Base-by-base conservation (phyloP, 441 rosid species). In the Erodium moschatum region DNA sequence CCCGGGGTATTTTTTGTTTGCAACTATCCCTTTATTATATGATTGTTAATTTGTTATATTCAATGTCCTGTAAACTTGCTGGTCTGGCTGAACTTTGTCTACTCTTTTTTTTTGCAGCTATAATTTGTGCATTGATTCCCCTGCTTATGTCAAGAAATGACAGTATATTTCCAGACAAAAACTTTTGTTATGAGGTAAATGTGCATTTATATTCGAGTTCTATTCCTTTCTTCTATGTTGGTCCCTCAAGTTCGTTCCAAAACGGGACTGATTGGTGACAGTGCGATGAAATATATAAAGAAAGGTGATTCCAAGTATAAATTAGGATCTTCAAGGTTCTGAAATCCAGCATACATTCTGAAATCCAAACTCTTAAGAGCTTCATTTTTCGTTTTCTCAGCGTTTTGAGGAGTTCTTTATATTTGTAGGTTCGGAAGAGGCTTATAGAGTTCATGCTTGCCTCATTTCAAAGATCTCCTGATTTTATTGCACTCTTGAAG, bases 381-480 rank as follows among this genome's bases (percentile, higher is more conserved):
- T 38, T 38, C 44, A 0, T 38, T 21, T 56, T 15, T 56, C 29
- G 31, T 60, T 19, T 61, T 61, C 35, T 61, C 24, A 6, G 65
- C 11, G n/a, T 70, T 63, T 33, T 70, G 6, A 68, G 18, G 19
- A 68, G 12, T 54, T 44, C 19, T 21, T 66, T 70, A 61, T 72
- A 29, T 75, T 44, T 78, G 78, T 78, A 89, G 98, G 84, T 89
- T 67, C 88, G 87, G 42, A 85, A 79, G 81, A 86, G 96, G 80
- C 85, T 94, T 66, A 76, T 91, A 62, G 96, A 89, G 72, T 94
- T 91, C 68, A 85, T 89, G 84, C 86, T 94, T 81, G 85, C 96
- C 71, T 86, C 92, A 69, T 94, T 94, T 82, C 93, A 85, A 73
- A 84, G 88, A 50, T 91, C 89, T 80, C 96, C 98, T 61, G 76